A percentile compares a stretch with the other conserved stretches of the same genome.
phyloP scores from a whole-genome alignment of 2,329 filamentous ascomycete genomes.

The Talaromyces funiculosus region DNA sequence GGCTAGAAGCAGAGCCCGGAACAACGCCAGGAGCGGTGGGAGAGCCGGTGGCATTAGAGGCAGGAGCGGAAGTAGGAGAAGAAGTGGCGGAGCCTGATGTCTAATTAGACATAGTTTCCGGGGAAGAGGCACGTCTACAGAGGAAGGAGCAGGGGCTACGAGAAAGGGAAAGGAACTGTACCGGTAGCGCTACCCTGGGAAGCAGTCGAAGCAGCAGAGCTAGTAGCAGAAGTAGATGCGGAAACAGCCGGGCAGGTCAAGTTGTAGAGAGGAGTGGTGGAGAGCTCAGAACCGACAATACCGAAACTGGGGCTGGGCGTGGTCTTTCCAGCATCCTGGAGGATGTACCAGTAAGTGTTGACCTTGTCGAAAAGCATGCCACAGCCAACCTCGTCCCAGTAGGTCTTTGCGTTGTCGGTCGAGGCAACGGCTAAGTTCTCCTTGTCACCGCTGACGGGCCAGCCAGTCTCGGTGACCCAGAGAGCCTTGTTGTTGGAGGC shows the following conservation, averaged over 20 bases:
- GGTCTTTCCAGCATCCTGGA: constrained; percentile 29
- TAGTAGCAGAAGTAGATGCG: constrained; percentile 20
- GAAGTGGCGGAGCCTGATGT: constrained; percentile 4
- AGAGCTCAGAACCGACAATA: constrained; percentile 28
- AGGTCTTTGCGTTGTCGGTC: constrained; percentile 65
- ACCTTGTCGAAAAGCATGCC: constrained; percentile 33
- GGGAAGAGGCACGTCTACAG: not conserved
- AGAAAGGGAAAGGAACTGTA: constrained; percentile 21
- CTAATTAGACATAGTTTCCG: not conserved
- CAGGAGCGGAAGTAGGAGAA: not conserved
- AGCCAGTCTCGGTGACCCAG: constrained; percentile 87
- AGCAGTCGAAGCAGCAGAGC: constrained; percentile 19
- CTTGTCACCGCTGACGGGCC: constrained; percentile 66
- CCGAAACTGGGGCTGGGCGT: constrained; percentile 37
- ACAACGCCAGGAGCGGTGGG: not conserved
- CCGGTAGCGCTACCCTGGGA: constrained; percentile 20
- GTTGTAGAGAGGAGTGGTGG: constrained; percentile 35
- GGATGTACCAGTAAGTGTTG: constrained; percentile 43
- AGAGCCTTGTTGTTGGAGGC: constrained; percentile 63
- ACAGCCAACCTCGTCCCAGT: constrained; percentile 76
- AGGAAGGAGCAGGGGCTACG: not conserved
- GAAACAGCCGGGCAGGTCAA: constrained; percentile 27
- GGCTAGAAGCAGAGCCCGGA: not conserved
- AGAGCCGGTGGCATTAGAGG: constrained; percentile 3
- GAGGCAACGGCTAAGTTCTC: constrained; percentile 60